These are phyloP conservation scores for Trypanosoma lewisi DNA, from an alignment of 208 protist genomes.

Conservation along the genomic window DNA sequence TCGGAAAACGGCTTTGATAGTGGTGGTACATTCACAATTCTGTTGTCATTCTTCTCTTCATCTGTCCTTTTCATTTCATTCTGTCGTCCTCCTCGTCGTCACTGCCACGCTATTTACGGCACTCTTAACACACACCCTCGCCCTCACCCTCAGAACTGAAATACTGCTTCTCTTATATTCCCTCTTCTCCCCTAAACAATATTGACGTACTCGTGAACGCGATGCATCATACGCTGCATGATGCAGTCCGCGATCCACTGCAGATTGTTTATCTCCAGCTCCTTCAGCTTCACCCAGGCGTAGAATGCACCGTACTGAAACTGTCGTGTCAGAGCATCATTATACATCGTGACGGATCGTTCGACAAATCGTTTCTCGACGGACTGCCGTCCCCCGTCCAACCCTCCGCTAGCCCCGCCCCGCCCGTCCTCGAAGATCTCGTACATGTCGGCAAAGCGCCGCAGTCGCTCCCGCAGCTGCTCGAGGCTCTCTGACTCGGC, in stretches of 20 bases:
- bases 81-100: too few species aligned
- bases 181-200: slow-evolving; percentile 31
- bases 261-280: slow-evolving; percentile 92
- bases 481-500: slow-evolving; percentile 79
- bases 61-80: too few species aligned
- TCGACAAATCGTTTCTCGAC: slow-evolving; percentile 91
- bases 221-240: slow-evolving; percentile 85
- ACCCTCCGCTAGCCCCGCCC: not conserved
- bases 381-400: slow-evolving; percentile 43
- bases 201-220: slow-evolving; percentile 85
- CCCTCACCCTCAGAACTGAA: too few species aligned
- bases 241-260: slow-evolving; percentile 93
- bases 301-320: slow-evolving; percentile 94
- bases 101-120: too few species aligned
- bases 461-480: slow-evolving; percentile 76
- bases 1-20: too few species aligned
- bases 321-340: slow-evolving; percentile 80
- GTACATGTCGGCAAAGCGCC: slow-evolving; percentile 69
- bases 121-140: too few species aligned
- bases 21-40: too few species aligned
- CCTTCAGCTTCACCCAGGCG: slow-evolving; percentile 92
- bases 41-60: too few species aligned
- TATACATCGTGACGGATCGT: slow-evolving; percentile 79
- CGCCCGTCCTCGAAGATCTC: slow-evolving; percentile 75
- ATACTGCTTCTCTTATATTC: slow-evolving; percentile 13